Evolutionary conservation across 495 filamentous ascomycete species (phyloP).

Genomic region (Penicillium diatomitis): DNA sequence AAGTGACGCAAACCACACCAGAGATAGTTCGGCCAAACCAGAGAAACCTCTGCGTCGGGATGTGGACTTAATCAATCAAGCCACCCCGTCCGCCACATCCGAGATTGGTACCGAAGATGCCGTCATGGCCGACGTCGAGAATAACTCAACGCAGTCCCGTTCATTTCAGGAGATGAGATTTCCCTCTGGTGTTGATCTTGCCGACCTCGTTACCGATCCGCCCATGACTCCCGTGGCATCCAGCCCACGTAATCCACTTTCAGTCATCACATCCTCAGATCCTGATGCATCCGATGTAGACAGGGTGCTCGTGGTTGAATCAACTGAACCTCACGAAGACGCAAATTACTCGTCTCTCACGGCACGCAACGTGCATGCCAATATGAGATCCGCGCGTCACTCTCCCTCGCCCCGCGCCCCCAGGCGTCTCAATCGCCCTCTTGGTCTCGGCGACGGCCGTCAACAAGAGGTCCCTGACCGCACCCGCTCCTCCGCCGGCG

Average conservation of each 20-base stretch:
- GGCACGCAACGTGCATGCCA: slow-evolving; percentile 37
- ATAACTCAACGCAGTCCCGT: slow-evolving; percentile 4
- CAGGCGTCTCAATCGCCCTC: slow-evolving; percentile 9
- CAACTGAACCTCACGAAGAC: slow-evolving; percentile 19
- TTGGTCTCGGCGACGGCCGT: slow-evolving; percentile 14
- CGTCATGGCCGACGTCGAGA: slow-evolving; percentile 20
- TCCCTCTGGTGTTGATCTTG: no score
- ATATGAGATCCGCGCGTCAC: slow-evolving; percentile 7
- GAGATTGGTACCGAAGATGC: slow-evolving; percentile 4
- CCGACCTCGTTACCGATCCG: not conserved
- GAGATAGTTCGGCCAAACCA: not conserved
- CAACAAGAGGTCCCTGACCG: slow-evolving; percentile 25
- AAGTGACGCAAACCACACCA: slow-evolving; percentile 18
- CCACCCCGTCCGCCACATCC: not conserved
- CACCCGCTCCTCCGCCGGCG: slow-evolving; percentile 16
- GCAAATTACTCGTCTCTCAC: slow-evolving; percentile 11
- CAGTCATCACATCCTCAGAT: slow-evolving; percentile 26
- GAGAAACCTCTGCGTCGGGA: slow-evolving; percentile 1
- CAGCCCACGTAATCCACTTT: slow-evolving; percentile 32
- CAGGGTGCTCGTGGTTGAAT: slow-evolving; percentile 11
- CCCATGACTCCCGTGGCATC: slow-evolving; percentile 9
- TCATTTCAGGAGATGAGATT: no score
- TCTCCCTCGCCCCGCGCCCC: slow-evolving; percentile 5
- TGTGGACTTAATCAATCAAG: not conserved
- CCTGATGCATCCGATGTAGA: slow-evolving; percentile 16